Base-by-base conservation (phyloP, 306 rosid species). In the Begonia loranthoides region DNA sequence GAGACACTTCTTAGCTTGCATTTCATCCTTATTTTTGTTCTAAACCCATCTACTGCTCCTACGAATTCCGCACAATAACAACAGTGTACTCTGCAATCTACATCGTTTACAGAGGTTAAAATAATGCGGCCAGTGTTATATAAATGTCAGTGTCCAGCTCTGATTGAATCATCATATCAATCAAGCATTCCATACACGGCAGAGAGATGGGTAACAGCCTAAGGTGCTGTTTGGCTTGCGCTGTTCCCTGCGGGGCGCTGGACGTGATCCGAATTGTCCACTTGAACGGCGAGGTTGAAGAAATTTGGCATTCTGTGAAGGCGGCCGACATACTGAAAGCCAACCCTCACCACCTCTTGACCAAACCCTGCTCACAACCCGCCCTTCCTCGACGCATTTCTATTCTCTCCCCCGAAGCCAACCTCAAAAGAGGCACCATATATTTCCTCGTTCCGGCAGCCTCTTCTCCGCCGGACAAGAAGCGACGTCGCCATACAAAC, bases 191-290 rank as follows among this genome's bases (percentile, higher is more conserved):
- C 22, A 19, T 2, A 19, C 22, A 0, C 22, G 3, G 3, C 22
- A 2, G 10, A 8, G 39, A n/a, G 22, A 88, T 89, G 97, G 97
- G 97, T 7, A 89, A 89, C 54, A 77, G 83, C 70, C 66, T 89
- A 66, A 82, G 85, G 85, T 78, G 95, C 50, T 89, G 95, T 76
- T 72, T 89, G 76, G 97, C 90, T 54, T 89, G 97, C 58, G 84
- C 82, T 62, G 78, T 89, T 64, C 97, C 97, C 0, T 89, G 87
- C 45, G 97, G 97, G n/a, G 97, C 94, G 12, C 67, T 89, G 38
- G 97, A 89, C 44, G 68, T 89, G 71, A 89, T 89, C 72, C 76
- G 95, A 1, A 75, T 89, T 14, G 97, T 89, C 38, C 97, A 89
- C 70, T 74, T 89, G 68, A 85, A 82, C 17, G 97, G 97, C 33